Evolutionary conservation across 2,329 filamentous ascomycete species (phyloP), one percentile per base, ranked within the genome.

Genomic region (Colletotrichum gigasporum): DNA sequence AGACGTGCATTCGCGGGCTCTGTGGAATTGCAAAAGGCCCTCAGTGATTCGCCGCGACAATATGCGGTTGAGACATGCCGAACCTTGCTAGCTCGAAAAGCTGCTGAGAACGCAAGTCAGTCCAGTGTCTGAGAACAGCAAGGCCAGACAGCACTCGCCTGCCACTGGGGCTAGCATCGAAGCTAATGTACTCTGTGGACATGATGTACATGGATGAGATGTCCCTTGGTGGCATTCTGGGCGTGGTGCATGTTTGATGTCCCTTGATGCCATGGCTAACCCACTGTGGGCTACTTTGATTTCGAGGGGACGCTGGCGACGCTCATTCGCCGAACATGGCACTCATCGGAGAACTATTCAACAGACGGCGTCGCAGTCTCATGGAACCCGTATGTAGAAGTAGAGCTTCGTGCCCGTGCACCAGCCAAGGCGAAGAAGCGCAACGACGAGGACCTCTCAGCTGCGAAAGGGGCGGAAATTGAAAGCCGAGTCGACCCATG

Each of bases 1-100:
- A 52, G 48, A 53, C 32, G 34, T 52, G 41, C 37, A 35, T 53
- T 47, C 20, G 24, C 54, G 41, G 45, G 39, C 24, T 28, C n/a
- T 45, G 47, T 47, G 45, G 61, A 59, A 60, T 63, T 41, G 55
- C n/a, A 60, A 60, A 63, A 47, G 55, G 26, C n/a, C 47, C 47
- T 39, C 26, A 5, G n/a, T 60, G 61, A 63, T 63, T 63, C 61
- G 61, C 30, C 20, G 26, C 28, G 41, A 53, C 20, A 35, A 32
- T 3, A 53, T 48, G 47, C 47, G 47, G 47, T 47, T 54, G 41
- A 63, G 61, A 60, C 61, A 63, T 47, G 55, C 47, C 56, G 12
- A 53, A 53, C 61, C 61, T 39, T 60, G 61, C 55, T 60, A 60
- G 61, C 37, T n/a, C 50, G 4, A 44, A 44, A 24, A 51, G 58